Conservation (phyloP, 1,284 basidiomycete genomes). For the Cryptococcus hybrid region DNA sequence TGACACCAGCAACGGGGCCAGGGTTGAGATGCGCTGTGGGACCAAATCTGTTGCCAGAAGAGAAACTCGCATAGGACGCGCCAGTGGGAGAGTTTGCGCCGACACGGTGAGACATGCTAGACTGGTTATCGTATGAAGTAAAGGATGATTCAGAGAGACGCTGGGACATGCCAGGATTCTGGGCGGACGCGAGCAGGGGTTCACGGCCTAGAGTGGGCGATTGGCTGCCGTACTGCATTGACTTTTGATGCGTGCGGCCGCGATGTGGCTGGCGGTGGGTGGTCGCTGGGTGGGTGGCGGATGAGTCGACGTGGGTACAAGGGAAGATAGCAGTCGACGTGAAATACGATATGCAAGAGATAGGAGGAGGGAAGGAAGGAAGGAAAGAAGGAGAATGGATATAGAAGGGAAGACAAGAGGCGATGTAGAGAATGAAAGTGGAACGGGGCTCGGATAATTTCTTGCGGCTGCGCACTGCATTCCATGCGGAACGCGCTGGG, state of each 20-base stretch:
- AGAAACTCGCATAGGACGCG: conserved; percentile 14
- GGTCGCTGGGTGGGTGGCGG: neutral
- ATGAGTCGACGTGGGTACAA: neutral
- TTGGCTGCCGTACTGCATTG: conserved; percentile 14
- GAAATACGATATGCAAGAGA: neutral
- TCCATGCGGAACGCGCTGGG: neutral
- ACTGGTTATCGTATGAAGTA: conserved; percentile 26
- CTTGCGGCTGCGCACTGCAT: neutral
- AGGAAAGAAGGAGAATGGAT: neutral
- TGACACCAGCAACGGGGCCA: conserved; percentile 1
- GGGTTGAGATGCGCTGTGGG: conserved; percentile 21
- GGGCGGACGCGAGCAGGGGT: conserved; percentile 35
- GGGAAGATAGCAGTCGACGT: neutral
- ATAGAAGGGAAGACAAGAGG: no score
- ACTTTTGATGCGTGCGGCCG: neutral
- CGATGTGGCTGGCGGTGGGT: neutral
- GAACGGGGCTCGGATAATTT: neutral
- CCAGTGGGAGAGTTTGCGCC: conserved; percentile 1
- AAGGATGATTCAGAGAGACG: conserved; percentile 36
- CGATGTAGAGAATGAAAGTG: neutral
- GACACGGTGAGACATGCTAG: conserved; percentile 16
- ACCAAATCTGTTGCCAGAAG: conserved; percentile 18
- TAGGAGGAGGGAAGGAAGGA: neutral
- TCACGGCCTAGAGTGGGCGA: conserved; percentile 25
- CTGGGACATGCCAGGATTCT: conserved; percentile 30